Base-by-base conservation (phyloP, 441 rosid species). In the Populus trichocarpa region DNA sequence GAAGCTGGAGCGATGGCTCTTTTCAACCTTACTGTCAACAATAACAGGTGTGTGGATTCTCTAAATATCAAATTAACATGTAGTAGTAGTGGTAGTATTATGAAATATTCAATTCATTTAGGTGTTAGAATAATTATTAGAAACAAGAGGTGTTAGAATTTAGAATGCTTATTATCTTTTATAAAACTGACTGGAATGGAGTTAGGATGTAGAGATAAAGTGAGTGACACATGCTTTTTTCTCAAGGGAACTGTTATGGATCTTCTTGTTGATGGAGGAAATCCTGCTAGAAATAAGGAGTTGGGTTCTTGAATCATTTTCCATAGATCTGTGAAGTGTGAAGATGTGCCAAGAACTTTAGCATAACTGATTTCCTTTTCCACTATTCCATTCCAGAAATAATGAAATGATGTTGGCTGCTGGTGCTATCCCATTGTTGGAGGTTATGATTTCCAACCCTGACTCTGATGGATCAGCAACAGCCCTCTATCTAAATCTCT, bases 11-110 rank as follows among this genome's bases (percentile, higher is more conserved):
- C 99, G 35, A 89, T 97, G 99, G 97, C 99, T 81, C 88, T 97
- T 25, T 97, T 97, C 83, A 97, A 97, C 87, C 93, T 97, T 78
- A 96, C 98, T 13, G 98, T 97, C 85, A 93, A 92, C 84, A 97
- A 95, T 82, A 91, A 92, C 91, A 95, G 99, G 99, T 97, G 75
- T 32, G 90, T 76, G 63, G 70, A 80, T 69, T 73, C 73, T 79
- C 33, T 68, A 30, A 68, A 67, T 35, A 46, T 57, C 69, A 67
- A 61, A 75, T 72, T 46, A 30, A 25, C 75, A 14, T 40, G 65
- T 46, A 22, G 8, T 57, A 14, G 32, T 35, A 28, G 32, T 30
- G 32, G 7, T 18, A 53, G n/a, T 53, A 6, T 9, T 18, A 53
- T 53, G 61, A 16, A 16, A 53, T 53, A 53, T 53, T 53, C n/a